Evolutionary conservation across 768 basidiomycete species (phyloP), one percentile per base, ranked within the genome.

Genomic region (Tricholoma hemisulphureum): DNA sequence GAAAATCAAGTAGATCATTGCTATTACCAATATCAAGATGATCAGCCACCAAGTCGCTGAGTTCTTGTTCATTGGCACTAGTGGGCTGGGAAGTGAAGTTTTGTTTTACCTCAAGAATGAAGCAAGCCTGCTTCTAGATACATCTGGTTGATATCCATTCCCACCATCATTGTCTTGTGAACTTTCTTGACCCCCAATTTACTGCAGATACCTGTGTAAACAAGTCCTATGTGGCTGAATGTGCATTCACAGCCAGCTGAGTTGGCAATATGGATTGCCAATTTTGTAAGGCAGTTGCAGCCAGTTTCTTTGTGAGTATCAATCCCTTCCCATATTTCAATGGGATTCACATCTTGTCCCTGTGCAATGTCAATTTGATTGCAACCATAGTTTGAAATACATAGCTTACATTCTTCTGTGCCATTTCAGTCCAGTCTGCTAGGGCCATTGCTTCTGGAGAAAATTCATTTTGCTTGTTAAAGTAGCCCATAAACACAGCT

Each of bases 201-300:
- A 7, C 48, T 68, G 4, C 62, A 58, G 20, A 60, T 52, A 26
- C 63, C 61, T 16, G 68, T 72, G 16, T 67, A 62, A 26, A 64
- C 61, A 16, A 58, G 34, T 7, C 71, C 70, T 46, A 69, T 62
- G 14, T 51, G 34, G 57, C 72, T 74, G 63, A 72, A 74, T 3
- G 64, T 21, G 2, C 71, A 58, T 51, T 74, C 68, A 32, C 63
- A 68, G 10, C 64, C 66, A 9, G 73, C 71, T 7, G 69, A 72
- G 55, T 71, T 74, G 10, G 67, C 63, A 37, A 72, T 24, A 34
- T 41, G 62, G 14, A 65, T 57, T 0, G 71, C 69, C 23, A 73
- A 56, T 41, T 60, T 65, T 2, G 58, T 56, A 45, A 71, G 63
- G 13, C 35, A 32, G 39, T 69, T 65, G 21, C 59, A 59, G 48